These are phyloP conservation scores for Lolium perenne DNA, from an alignment of 176 grass and related monocot genomes.

Conservation along the genomic window DNA sequence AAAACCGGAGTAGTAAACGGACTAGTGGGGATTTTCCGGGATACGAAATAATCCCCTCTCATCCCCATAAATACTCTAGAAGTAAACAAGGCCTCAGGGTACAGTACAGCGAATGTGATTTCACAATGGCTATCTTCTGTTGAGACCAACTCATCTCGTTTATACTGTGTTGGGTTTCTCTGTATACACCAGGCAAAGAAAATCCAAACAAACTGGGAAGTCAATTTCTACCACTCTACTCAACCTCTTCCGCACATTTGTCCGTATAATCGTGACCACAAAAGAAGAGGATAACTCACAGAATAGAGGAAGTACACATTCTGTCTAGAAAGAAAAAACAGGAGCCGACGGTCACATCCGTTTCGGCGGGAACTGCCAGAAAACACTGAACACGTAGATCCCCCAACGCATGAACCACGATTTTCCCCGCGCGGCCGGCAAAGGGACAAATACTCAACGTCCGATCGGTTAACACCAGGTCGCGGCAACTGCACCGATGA, in stretches of 20 bases:
- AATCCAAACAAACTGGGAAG: conserved; percentile 42
- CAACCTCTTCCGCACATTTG: not conserved
- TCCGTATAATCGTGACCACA: not conserved
- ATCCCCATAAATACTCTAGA: no score
- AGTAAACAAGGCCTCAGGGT: not conserved
- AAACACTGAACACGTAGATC: no score
- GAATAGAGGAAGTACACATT: not conserved
- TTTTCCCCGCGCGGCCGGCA: not conserved
- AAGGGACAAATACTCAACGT: not conserved
- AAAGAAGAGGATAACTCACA: not conserved
- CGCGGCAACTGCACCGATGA: not conserved
- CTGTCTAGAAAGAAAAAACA: no score
- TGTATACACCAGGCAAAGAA: conserved; percentile 35
- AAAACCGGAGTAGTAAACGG: no score
- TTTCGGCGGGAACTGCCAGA: not conserved
- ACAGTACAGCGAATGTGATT: not conserved
- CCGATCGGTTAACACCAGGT: no score
- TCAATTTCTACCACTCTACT: not conserved
- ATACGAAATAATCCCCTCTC: no score
- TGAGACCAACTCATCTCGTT: not conserved
- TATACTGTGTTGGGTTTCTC: not conserved
- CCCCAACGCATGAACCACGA: not conserved
- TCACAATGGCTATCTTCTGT: not conserved
- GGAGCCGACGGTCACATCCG: not conserved
- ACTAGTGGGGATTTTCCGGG: no score